phyloP scores from a whole-genome alignment of 345 rosid species.

The Clarkia xantiana region DNA sequence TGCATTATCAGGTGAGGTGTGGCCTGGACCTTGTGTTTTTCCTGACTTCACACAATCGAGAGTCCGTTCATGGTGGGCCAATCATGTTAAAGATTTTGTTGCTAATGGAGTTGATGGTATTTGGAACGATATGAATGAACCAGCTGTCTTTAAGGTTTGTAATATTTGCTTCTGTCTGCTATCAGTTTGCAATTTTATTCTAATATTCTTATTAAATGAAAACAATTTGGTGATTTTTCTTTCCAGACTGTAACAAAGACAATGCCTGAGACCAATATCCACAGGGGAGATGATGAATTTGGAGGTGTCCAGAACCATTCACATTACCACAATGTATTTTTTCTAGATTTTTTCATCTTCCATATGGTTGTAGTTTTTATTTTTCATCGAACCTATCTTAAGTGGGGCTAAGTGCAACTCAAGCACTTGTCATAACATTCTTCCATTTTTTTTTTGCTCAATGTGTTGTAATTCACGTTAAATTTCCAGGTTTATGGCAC shows the following conservation, averaged over 20 bases:
- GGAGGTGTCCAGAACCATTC: conserved; percentile 76
- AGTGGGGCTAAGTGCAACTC: neutral
- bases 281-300: conserved; percentile 61
- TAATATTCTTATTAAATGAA: conserved; percentile 5
- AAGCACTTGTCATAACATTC: too few species aligned
- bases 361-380: neutral
- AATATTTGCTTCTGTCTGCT: neutral
- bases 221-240: neutral
- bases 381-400: neutral
- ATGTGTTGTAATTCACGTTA: too few species aligned
- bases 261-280: conserved; percentile 79
- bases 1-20: conserved; percentile 58
- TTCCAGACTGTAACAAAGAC: conserved; percentile 72
- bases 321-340: conserved; percentile 74
- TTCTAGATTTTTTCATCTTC: conserved; percentile 9
- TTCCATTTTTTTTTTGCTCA: too few species aligned
- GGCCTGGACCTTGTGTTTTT: conserved; percentile 92
- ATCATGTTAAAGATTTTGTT: conserved; percentile 55
- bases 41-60: conserved; percentile 75
- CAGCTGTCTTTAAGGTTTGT: conserved; percentile 73
- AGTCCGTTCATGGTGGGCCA: conserved; percentile 84
- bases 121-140: conserved; percentile 99
- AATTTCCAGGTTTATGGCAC: conserved; percentile 57
- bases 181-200: conserved; percentile 1
- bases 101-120: conserved; percentile 90